Evolutionary conservation across 164 flowering plant species (phyloP), one percentile per base, ranked within the genome.

Genomic region (Cinnamomum micranthum): DNA sequence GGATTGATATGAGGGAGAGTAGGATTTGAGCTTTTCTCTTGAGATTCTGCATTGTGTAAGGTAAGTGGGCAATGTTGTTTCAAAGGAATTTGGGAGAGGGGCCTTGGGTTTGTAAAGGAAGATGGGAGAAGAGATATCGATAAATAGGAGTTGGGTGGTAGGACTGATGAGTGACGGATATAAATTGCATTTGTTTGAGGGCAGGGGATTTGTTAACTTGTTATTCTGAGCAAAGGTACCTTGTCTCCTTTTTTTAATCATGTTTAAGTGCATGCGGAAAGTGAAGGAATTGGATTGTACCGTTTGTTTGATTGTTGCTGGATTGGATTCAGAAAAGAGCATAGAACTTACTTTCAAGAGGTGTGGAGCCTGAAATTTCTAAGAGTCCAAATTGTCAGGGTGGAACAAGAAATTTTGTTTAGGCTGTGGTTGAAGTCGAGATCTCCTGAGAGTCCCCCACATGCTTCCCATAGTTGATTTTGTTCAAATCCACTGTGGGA

Each of bases 21-120:
- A 81, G 68, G 63, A 75, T 27, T 27, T 67, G 69, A 52, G 73
- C 52, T 74, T 69, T 71, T 76, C 47, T 65, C n/a, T 27, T 73
- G 72, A 50, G 60, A 12, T 15, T 50, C 55, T 20, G 23, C 81
- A 76, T 81, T 60, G 69, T 58, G 17, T 28, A 14, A 17, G 50
- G 47, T 20, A 23, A 25, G 15, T 10, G 67, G 24, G 67, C 17
- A 23, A 4, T 67, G 69, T 17, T 13, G 35, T 27, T 25, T 28
- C 17, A 35, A n/a, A 41, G 19, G 47, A 24, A 31, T 33, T 67
- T 65, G 13, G 68, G 14, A 17, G 31, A 23, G 28, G 23, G 11
- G 65, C 24, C 13, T 22, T 6, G 20, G 10, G 68, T 25, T 65
- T 13, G 68, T 12, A 28, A 13, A 23, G 24, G 27, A 65, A 9